Conservation (phyloP, 192 early-diverging fungal genomes). For the Gamsiella multidivaricata region DNA sequence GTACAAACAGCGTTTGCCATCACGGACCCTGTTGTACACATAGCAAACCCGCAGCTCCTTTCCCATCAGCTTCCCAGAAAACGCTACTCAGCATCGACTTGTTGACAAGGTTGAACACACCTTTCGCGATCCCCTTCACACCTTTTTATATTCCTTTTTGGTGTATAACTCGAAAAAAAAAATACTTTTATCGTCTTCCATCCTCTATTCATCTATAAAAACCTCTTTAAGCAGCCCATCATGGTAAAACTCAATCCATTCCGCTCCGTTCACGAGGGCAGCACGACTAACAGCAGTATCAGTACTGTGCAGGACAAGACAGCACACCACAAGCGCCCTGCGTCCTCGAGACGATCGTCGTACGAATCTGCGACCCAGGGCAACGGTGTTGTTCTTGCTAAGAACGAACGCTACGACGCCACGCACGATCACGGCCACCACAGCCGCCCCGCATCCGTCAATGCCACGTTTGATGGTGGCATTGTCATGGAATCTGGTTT, state of each 20-base stretch:
- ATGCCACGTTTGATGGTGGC: conserved; percentile 45
- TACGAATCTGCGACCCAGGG: conserved; percentile 47
- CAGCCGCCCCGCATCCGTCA: conserved; percentile 42
- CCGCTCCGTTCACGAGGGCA: background rate
- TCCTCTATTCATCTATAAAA: background rate
- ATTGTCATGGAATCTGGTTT: conserved; percentile 51
- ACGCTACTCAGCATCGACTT: conserved; percentile 34
- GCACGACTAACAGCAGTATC: conserved; percentile 10
- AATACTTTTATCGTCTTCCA: conserved; percentile 10
- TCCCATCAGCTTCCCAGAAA: no score
- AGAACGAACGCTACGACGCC: conserved; percentile 41
- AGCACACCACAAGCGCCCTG: conserved; percentile 22
- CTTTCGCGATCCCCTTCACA: background rate
- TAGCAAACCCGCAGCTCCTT: no score
- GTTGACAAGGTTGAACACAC: conserved; percentile 32
- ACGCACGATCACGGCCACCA: conserved; percentile 25
- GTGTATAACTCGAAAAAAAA: conserved; percentile 37
- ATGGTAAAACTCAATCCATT: conserved; percentile 35
- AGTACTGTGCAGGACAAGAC: conserved; percentile 30
- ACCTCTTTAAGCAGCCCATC: no score
- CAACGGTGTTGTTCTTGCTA: conserved; percentile 48
- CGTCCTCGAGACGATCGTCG: conserved; percentile 36
- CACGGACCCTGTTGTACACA: conserved; percentile 8
- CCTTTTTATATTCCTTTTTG: conserved; percentile 40
- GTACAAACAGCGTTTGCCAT: no score